These are phyloP conservation scores for Saturnispora mendoncae DNA, from an alignment of 805 yeast species.

Conservation along the genomic window DNA sequence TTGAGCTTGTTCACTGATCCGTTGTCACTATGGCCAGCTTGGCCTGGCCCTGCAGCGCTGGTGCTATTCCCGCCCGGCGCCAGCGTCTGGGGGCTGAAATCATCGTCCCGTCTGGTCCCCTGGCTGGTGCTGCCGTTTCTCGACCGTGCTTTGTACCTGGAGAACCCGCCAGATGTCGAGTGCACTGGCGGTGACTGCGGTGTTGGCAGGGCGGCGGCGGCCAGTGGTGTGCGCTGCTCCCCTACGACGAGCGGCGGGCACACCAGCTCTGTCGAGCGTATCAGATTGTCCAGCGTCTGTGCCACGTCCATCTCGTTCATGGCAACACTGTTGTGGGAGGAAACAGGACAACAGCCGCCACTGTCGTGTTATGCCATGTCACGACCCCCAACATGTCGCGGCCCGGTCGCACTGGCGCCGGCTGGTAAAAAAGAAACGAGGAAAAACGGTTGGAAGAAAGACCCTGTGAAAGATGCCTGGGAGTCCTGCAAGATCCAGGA, in stretches of 20 bases:
- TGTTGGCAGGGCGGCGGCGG: background rate
- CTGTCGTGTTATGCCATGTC: too few relatives aligned
- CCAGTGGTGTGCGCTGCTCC: background rate
- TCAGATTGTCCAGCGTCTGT: conserved; percentile 3
- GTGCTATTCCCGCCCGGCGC: background rate
- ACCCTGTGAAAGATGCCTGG: too few relatives aligned
- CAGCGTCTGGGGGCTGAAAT: background rate
- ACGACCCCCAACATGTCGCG: too few relatives aligned
- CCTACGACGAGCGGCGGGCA: background rate
- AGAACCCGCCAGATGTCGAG: background rate
- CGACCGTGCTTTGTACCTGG: background rate
- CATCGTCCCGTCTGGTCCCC: conserved; percentile 1
- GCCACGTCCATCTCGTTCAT: conserved; percentile 4
- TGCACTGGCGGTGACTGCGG: too few relatives aligned
- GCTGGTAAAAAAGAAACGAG: too few relatives aligned
- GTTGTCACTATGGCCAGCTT: background rate
- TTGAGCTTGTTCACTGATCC: background rate
- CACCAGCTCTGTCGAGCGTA: background rate
- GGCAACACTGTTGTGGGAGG: too few relatives aligned
- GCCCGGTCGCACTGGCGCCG: too few relatives aligned
- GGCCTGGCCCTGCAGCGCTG: too few relatives aligned
- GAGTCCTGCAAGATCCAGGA: too few relatives aligned
- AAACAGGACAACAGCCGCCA: too few relatives aligned
- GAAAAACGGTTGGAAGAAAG: too few relatives aligned
- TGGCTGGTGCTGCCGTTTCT: conserved; percentile 4